Conservation (phyloP, 164 flowering plant species). For the Magnolia changhungtana region DNA sequence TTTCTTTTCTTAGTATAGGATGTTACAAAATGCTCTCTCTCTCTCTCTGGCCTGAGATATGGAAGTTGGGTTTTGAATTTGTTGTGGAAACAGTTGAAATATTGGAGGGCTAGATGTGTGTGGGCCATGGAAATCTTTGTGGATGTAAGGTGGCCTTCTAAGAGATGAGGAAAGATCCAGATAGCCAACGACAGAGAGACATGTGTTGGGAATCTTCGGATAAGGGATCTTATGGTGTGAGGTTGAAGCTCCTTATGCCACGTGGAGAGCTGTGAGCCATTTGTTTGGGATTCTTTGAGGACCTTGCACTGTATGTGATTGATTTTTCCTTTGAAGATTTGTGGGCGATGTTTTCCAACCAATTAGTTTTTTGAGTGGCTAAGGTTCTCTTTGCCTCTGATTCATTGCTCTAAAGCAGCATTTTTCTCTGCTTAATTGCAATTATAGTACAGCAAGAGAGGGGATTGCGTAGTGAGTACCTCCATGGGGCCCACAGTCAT, state of each 20-base stretch:
- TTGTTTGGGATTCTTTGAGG: neutral
- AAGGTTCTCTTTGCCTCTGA: too few species aligned
- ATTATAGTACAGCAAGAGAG: too few species aligned
- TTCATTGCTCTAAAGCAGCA: too few species aligned
- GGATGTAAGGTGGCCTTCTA: constrained; percentile 8
- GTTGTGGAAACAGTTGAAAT: neutral
- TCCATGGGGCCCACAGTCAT: too few species aligned
- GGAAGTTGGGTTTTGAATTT: neutral
- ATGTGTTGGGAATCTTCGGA: constrained; percentile 17
- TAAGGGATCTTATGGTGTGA: constrained; percentile 10
- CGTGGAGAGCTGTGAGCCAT: constrained; percentile 9
- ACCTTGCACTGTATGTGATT: neutral
- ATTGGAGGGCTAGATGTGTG: neutral
- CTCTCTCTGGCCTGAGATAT: neutral
- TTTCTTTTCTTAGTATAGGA: neutral
- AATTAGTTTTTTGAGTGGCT: too few species aligned
- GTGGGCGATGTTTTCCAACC: neutral
- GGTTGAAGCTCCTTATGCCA: constrained; percentile 1
- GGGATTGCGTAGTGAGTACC: too few species aligned
- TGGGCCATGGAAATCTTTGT: constrained; percentile 9
- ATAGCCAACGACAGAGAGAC: constrained; percentile 12
- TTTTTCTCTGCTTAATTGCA: too few species aligned
- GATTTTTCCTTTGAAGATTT: neutral
- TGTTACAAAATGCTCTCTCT: neutral
- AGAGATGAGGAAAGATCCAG: constrained; percentile 9